Conservation (phyloP, 2,329 filamentous ascomycete species). For the Arthroderma uncinatum region DNA sequence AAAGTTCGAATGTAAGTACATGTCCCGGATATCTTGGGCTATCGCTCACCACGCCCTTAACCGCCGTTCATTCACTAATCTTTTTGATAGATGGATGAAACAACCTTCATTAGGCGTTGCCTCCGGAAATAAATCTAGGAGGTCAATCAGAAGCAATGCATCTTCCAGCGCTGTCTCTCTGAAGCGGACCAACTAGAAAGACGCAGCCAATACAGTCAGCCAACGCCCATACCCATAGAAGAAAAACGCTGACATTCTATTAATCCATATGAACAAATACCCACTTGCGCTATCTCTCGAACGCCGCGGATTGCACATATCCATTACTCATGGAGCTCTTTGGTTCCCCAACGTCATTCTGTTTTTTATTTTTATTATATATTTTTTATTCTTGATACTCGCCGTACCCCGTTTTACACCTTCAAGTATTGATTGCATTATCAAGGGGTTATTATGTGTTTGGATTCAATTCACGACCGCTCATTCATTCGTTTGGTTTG, state of each 20-base stretch:
- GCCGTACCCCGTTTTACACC: background rate
- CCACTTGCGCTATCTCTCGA: background rate
- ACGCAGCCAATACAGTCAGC: too few relatives aligned
- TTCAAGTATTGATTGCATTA: constrained; percentile 4
- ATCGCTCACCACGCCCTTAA: background rate
- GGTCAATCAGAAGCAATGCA: constrained; percentile 1
- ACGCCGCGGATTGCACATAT: background rate
- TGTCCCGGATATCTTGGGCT: background rate
- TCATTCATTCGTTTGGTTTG: background rate
- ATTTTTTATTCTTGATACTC: background rate
- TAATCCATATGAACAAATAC: background rate
- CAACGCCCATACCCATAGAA: background rate
- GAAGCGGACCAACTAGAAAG: background rate
- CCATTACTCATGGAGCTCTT: background rate
- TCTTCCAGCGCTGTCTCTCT: background rate
- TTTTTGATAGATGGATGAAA: constrained; percentile 4
- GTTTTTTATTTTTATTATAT: background rate
- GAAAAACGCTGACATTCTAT: background rate
- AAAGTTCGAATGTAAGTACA: constrained; percentile 69
- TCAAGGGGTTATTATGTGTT: constrained; percentile 4
- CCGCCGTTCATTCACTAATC: background rate
- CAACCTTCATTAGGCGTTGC: background rate
- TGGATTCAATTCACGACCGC: background rate
- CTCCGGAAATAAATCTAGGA: background rate
- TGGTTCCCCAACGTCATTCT: background rate